Base-by-base conservation (phyloP, 331 rosid species). In the Pyrus hybrid region DNA sequence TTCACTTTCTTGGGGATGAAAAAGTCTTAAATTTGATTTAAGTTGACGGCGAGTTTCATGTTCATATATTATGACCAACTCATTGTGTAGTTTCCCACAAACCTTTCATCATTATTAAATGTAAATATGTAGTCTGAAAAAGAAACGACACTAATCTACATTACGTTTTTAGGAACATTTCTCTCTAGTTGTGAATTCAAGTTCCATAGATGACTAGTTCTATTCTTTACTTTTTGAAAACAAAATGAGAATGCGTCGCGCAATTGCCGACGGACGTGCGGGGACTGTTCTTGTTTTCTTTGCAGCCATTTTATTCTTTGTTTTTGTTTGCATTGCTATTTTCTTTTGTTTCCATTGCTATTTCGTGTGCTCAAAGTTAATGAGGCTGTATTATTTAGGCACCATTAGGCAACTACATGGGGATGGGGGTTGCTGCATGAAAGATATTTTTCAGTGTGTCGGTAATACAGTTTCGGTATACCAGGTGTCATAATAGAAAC, bases 241-340 rank as follows among this genome's bases (percentile, higher is more conserved):
- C 69, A 47, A 41, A 73, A 60, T 41, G 68, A 28, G 77, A 16
- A 33, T 5, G 65, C 49, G 54, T 57, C 8, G 20, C 6, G 62
- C 57, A 7, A 23, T 23, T 12, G 61, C 32, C 45, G 23, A 29
- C 25, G 35, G 41, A 54, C 16, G 13, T 17, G 21, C 28, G 29
- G 66, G 32, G 65, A 35, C 32, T 26, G 14, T 23, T 62, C 8
- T 63, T 47, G 65, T 21, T 30, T 30, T 66, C 56, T 67, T 41
- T 68, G 74, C 8, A 21, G 30, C 23, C 6, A 56, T 76, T 58
- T 84, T 71, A 82, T 73, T 77, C 80, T 71, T 26, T 79, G 53
- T 67, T 47, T 86, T 76, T 75, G 82, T 75, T 76, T 68, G 68
- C 7, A n/a, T 35, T 43, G 71, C 7, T 25, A 37, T 14, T 5